Percentiles rank a stretch among this genome's conserved stretches.
Evolutionary conservation across 345 rosid species (phyloP).

Genomic region (Theobroma cacao): DNA sequence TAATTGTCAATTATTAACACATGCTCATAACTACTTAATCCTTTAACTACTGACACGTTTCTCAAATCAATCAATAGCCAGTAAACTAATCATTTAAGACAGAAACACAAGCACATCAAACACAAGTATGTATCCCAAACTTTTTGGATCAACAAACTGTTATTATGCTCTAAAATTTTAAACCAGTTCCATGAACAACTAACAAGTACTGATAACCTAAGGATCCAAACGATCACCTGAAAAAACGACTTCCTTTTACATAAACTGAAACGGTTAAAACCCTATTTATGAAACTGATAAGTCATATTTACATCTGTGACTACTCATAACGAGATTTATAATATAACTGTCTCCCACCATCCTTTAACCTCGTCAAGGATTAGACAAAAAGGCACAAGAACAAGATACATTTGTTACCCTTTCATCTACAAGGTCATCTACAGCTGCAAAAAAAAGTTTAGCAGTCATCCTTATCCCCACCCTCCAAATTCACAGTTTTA

Average conservation of each 20-base stretch:
- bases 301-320: slow-evolving; percentile 9
- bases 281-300: background rate
- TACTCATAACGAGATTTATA: slow-evolving; percentile 6
- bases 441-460: slow-evolving; percentile 2
- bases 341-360: background rate
- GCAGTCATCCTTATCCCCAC: background rate
- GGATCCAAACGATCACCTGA: background rate
- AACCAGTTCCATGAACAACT: background rate
- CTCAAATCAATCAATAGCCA: background rate
- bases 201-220: background rate
- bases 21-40: background rate
- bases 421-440: slow-evolving; percentile 11
- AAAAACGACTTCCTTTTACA: background rate
- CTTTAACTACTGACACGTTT: background rate
- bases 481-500: slow-evolving; percentile 6
- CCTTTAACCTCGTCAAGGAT: background rate
- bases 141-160: background rate
- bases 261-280: slow-evolving; percentile 7
- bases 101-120: background rate
- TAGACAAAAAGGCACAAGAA: slow-evolving; percentile 15
- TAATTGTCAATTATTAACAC: background rate
- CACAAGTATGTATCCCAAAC: background rate
- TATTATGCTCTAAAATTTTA: background rate
- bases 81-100: background rate
- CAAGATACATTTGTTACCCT: slow-evolving; percentile 14